Percentiles rank a stretch among this genome's conserved stretches.
Conservation (phyloP, 345 rosid genomes). For the Acer negundo region DNA sequence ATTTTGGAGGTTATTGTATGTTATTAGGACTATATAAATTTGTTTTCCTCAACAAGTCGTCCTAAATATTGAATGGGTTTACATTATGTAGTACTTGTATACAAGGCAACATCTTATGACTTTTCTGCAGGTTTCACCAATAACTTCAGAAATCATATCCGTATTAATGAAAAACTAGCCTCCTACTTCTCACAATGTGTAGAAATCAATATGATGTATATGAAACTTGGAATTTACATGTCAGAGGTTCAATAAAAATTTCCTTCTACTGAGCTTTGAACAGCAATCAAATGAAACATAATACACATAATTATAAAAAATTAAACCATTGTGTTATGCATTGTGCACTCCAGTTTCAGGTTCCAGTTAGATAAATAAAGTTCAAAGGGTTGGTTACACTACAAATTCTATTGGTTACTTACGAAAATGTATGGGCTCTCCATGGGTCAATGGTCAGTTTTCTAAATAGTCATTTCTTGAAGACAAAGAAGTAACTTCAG, state of each 20-base stretch:
- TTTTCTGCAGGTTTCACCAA: neutral
- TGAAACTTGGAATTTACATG: neutral
- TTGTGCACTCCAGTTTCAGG: neutral
- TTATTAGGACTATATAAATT: neutral
- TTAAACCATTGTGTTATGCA: neutral
- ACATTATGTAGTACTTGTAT: neutral
- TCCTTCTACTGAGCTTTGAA: neutral
- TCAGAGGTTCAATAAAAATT: neutral
- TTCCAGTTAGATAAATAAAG: neutral
- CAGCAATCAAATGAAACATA: neutral
- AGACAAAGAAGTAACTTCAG: neutral
- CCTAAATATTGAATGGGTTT: neutral
- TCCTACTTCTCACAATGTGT: neutral
- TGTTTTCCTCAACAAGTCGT: neutral
- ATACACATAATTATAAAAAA: neutral
- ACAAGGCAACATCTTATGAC: neutral
- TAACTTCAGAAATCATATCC: neutral
- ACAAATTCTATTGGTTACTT: neutral
- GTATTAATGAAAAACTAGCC: neutral
- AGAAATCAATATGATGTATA: neutral
- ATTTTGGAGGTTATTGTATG: neutral
- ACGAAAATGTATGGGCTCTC: neutral
- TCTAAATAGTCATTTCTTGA: neutral
- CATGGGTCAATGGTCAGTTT: neutral
- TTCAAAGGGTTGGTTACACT: neutral